Base-by-base conservation (phyloP, 352 stramenopile species). In the Pythium insidiosum region DNA sequence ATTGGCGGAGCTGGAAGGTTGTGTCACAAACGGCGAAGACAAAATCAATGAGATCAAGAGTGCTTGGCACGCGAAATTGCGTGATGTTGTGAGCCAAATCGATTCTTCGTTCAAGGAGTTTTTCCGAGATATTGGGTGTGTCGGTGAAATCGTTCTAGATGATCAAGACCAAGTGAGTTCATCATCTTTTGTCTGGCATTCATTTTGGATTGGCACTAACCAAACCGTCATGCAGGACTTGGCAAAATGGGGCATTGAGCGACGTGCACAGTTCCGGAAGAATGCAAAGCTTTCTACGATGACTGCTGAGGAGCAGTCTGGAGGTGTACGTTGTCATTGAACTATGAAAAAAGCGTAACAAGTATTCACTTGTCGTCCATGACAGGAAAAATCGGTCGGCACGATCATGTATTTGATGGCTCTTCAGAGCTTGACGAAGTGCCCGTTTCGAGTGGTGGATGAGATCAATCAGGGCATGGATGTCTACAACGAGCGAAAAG, bases 321-420 rank as follows among this genome's bases (percentile, higher is more conserved):
- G 82, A 47, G 82, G 82, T 38, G 80, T 93, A 69, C 46, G 77
- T 72, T 13, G n/a, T 43, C 16, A 10, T 42, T 22, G 20, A 26
- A n/a, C 10, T 25, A 12, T 5, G 34, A 6, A 13, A 33, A 22
- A 34, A 6, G n/a, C n/a, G n/a, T n/a, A n/a, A n/a, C n/a, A n/a
- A n/a, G n/a, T n/a, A n/a, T n/a, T n/a, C n/a, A n/a, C n/a, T n/a
- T n/a, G n/a, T n/a, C n/a, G n/a, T n/a, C 18, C 12, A 39, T 13
- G 41, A 16, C 38, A 93, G 80, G 82, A 94, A 66, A 94, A 93
- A 73, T 88, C 80, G 24, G 82, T 94, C 5, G 80, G 80, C 28
- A 94, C 82, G n/a, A 94, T 91, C 50, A 92, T 94, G 80, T 94
- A 94, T 41, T 58, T 94, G 53, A 94, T 94, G 82, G 82, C 82